Conservation (phyloP, 108 stramenopile species). For the Fragilariopsis cylindrus region DNA sequence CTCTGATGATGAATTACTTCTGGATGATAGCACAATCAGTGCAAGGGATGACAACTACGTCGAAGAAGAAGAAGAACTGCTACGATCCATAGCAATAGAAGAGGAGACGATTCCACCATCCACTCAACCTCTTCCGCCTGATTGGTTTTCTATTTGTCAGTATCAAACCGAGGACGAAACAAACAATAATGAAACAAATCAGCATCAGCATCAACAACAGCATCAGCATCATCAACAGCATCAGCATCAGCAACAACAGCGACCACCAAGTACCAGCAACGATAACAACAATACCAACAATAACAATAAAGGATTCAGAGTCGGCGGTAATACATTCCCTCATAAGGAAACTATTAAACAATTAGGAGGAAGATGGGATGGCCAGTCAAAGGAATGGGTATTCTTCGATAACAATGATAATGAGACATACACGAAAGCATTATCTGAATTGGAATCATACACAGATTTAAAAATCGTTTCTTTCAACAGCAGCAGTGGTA, state of each 20-base stretch:
- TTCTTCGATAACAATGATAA: neutral
- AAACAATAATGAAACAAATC: neutral
- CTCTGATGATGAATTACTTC: no score
- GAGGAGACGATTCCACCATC: neutral
- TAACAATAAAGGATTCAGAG: neutral
- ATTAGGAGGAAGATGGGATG: constrained; percentile 8
- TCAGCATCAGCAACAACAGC: no score
- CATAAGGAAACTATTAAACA: constrained; percentile 9
- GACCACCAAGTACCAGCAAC: neutral
- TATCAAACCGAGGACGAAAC: neutral
- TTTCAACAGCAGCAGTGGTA: neutral
- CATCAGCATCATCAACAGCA: neutral
- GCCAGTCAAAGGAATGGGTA: constrained; percentile 4
- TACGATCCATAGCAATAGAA: constrained; percentile 7
- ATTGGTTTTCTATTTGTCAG: no score
- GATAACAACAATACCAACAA: neutral
- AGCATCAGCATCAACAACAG: neutral
- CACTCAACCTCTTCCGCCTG: no score
- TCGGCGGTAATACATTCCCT: constrained; percentile 5
- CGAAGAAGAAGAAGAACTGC: no score
- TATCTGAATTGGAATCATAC: constrained; percentile 7
- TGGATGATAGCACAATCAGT: no score
- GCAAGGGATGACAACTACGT: no score
- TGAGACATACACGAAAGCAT: no score
- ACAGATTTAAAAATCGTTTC: neutral